A percentile compares a stretch with the other conserved stretches of the same genome.
phyloP scores from a whole-genome alignment of 306 rosid genomes.

The Lagenaria siceraria region DNA sequence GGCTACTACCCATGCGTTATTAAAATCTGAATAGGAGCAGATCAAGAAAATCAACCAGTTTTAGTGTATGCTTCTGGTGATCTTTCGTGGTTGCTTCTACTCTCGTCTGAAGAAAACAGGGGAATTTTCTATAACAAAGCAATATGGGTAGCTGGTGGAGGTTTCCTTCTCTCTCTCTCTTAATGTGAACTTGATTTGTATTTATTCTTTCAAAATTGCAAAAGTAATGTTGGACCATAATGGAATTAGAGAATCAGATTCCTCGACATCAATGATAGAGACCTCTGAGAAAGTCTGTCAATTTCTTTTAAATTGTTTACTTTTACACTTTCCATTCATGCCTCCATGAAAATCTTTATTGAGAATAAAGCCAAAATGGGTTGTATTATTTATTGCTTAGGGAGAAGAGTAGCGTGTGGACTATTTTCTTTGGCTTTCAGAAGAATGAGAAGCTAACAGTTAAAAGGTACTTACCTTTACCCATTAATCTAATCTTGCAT shows the following conservation, averaged over 20 bases:
- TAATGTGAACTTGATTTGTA: slow-evolving; percentile 9
- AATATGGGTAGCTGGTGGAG: background rate
- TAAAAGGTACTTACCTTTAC: background rate
- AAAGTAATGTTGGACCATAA: background rate
- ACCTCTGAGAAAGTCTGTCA: background rate
- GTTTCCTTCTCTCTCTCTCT: background rate
- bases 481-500: background rate
- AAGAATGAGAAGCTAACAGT: background rate
- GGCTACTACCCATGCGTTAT: background rate
- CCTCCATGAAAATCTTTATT: background rate
- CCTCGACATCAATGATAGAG: slow-evolving; percentile 8
- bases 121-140: background rate
- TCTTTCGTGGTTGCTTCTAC: background rate
- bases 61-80: background rate
- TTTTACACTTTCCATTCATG: slow-evolving; percentile 1
- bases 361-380: background rate
- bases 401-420: background rate
- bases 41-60: background rate
- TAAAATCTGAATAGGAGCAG: background rate
- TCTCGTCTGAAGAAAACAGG: background rate
- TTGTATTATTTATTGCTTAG: background rate
- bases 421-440: background rate
- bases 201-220: background rate
- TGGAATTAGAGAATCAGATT: slow-evolving; percentile 3
- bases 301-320: background rate